Percentiles rank a stretch among this genome's conserved stretches.
Evolutionary conservation across 495 filamentous ascomycete species (phyloP).

Genomic region (Xylaria castorea): DNA sequence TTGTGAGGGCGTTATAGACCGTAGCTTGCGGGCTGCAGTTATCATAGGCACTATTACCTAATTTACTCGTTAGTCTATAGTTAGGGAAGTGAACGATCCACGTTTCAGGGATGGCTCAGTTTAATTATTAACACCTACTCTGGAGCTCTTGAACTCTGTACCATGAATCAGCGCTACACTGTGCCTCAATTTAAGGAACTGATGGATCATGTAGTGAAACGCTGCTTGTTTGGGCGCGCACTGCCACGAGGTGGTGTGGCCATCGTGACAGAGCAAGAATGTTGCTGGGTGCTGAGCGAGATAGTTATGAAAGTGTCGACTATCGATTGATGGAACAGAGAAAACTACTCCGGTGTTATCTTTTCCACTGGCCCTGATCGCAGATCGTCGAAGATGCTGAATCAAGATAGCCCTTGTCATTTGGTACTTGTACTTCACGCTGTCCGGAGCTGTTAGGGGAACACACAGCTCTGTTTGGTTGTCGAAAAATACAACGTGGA

Average conservation of each 20-base stretch:
- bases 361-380: background rate
- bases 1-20: background rate
- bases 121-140: conserved; percentile 27
- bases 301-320: conserved; percentile 59
- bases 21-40: conserved; percentile 1
- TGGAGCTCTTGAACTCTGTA: conserved; percentile 42
- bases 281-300: conserved; percentile 58
- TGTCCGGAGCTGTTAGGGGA: conserved; percentile 38
- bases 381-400: conserved; percentile 61
- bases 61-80: background rate
- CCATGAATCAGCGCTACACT: conserved; percentile 39
- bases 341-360: conserved; percentile 40
- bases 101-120: background rate
- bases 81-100: background rate
- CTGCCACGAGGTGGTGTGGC: conserved; percentile 10
- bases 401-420: conserved; percentile 67
- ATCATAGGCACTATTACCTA: conserved; percentile 30
- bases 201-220: conserved; percentile 27
- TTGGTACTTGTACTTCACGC: conserved; percentile 56
- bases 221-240: conserved; percentile 17
- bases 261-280: conserved; percentile 72
- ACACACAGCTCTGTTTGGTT: conserved; percentile 54
- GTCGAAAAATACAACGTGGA: conserved; percentile 73
- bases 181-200: conserved; percentile 30
- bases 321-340: conserved; percentile 54